Evolutionary conservation across 2,329 filamentous ascomycete genomes (phyloP).

Genomic region (Pestalotiopsis sp.): DNA sequence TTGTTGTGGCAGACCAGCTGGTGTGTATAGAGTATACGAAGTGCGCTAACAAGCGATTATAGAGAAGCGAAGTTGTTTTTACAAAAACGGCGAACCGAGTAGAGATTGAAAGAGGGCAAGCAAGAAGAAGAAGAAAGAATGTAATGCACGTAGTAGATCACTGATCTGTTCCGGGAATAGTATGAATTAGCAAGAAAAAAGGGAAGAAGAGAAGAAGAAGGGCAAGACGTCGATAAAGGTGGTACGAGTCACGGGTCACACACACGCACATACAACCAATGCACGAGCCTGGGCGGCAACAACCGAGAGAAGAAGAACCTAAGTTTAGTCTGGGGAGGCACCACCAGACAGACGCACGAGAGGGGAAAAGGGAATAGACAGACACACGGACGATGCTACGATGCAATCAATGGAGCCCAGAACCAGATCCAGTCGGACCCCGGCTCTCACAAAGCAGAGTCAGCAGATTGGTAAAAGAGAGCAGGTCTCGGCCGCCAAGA

Average conservation of each 20-base stretch:
- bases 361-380: neutral
- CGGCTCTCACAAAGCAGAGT: too few relatives aligned
- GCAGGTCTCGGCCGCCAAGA: constrained; percentile 2
- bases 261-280: neutral
- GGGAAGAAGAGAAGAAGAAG: constrained; percentile 1
- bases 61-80: neutral
- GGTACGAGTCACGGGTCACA: neutral
- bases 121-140: constrained; percentile 6
- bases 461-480: neutral
- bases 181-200: constrained; percentile 6
- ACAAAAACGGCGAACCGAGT: neutral
- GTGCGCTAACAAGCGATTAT: neutral
- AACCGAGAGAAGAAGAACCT: neutral
- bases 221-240: too few relatives aligned
- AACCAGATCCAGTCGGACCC: neutral
- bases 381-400: neutral
- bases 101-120: neutral
- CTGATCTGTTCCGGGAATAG: constrained; percentile 16
- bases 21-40: neutral
- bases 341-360: too few relatives aligned
- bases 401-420: neutral
- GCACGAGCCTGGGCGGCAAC: neutral
- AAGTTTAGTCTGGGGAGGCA: neutral
- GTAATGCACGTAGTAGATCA: constrained; percentile 17
- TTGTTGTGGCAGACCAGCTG: constrained; percentile 8